Percentiles rank a stretch among this genome's conserved stretches.
Conservation (phyloP, 2,329 filamentous ascomycete species). For the Trichoderma harzianum region DNA sequence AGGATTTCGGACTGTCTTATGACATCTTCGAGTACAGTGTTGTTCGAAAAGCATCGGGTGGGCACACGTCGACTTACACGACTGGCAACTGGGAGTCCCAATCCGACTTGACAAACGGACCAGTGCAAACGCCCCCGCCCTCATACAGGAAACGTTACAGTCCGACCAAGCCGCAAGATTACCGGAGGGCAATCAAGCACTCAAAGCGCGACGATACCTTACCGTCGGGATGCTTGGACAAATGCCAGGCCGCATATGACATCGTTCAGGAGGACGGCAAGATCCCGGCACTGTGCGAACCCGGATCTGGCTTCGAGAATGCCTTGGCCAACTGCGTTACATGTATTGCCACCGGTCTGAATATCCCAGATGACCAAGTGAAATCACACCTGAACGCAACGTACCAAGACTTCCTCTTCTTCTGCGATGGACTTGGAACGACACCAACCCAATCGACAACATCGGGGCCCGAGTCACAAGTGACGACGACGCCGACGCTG, state of each 20-base stretch:
- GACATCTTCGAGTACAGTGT: constrained; percentile 54
- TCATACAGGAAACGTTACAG: neutral
- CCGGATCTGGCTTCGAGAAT: constrained; percentile 40
- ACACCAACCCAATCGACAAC: constrained; percentile 19
- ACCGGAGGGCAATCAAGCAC: constrained; percentile 27
- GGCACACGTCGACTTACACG: constrained; percentile 42
- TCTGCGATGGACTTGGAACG: constrained; percentile 37
- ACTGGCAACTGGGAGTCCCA: constrained; percentile 58
- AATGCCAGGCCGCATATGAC: constrained; percentile 49
- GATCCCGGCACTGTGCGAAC: constrained; percentile 41
- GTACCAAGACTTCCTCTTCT: constrained; percentile 30
- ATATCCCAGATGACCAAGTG: constrained; percentile 19
- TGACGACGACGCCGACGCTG: constrained; percentile 24
- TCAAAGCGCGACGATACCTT: constrained; percentile 40
- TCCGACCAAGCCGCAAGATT: constrained; percentile 16
- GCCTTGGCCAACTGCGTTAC: constrained; percentile 37
- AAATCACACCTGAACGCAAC: neutral
- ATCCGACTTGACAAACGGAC: constrained; percentile 40
- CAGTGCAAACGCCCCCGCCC: constrained; percentile 20
- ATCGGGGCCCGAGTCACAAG: constrained; percentile 25
- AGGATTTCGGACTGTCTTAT: constrained; percentile 59
- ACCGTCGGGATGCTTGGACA: constrained; percentile 49
- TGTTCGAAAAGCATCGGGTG: constrained; percentile 35
- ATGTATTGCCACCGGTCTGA: constrained; percentile 39
- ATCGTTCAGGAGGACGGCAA: constrained; percentile 50